These are phyloP conservation scores for Mortierella sp. DNA, from an alignment of 371 early-diverging fungal genomes.

Conservation along the genomic window DNA sequence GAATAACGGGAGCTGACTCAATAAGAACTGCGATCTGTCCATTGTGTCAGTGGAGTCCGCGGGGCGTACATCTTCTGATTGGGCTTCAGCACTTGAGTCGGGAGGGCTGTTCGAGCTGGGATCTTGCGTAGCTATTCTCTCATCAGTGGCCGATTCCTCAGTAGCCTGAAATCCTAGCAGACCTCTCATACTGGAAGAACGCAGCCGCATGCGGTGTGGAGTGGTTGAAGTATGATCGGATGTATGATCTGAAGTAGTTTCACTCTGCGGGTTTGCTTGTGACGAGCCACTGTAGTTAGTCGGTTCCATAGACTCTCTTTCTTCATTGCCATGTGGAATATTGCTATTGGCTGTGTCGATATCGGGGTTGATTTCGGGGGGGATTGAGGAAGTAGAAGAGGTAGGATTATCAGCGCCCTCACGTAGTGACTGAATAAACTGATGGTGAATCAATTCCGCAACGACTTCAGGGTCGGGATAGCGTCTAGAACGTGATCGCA, in stretches of 20 bases:
- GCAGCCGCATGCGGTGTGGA: conserved; percentile 25
- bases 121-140: conserved; percentile 1
- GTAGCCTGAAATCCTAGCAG: conserved; percentile 36
- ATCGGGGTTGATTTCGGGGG: neutral
- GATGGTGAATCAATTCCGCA: conserved; percentile 36
- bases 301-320: neutral
- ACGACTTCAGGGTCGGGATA: conserved; percentile 22
- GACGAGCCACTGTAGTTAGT: neutral
- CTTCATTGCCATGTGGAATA: neutral
- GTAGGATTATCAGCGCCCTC: conserved; percentile 2
- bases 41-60: neutral
- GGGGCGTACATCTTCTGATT: conserved; percentile 2
- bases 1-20: conserved; percentile 44
- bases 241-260: neutral
- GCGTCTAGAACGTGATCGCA: conserved; percentile 7
- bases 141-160: conserved; percentile 2
- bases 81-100: neutral
- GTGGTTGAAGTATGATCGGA: neutral
- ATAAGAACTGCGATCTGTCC: conserved; percentile 29
- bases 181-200: conserved; percentile 34
- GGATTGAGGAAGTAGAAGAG: neutral
- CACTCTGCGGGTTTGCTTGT: neutral
- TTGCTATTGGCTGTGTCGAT: neutral
- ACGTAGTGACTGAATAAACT: conserved; percentile 27
- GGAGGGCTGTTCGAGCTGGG: neutral